Base-by-base conservation (phyloP, 2,329 filamentous ascomycete genomes). In the Ophiostoma himal-ulmi region DNA sequence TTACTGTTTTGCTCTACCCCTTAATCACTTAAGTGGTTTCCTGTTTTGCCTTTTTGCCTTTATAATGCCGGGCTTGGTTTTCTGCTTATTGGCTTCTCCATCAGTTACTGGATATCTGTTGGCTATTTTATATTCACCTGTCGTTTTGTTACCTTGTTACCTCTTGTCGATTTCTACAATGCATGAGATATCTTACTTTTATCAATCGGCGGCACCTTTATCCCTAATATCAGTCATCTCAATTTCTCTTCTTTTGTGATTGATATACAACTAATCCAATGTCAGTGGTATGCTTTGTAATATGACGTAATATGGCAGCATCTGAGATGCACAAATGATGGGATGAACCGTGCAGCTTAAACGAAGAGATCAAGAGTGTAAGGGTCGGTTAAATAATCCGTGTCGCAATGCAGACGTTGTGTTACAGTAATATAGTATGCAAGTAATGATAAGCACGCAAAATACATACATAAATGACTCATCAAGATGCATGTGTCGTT, bases 21-120 rank as follows among this genome's bases (percentile, higher is more conserved):
- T 5, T 2, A 10, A 5, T n/a, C 11, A 20, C 60, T 41, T 22
- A 2, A 4, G 5, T 54, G 41, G 11, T 41, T 39, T 41, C 2
- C 3, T 30, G 13, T 30, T 39, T n/a, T 20, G 17, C 44, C 44
- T 48, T 48, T 48, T 20, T 39, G 11, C 5, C 37, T 39, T 39
- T 54, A 26, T 57, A 22, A 57, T 57, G 11, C 52, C 6, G 52
- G 52, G 52, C 13, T 57, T 10, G 52, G 52, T 57, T 57, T 26
- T 60, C 52, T 41, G 22, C 22, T 66, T 13, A 41, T 57, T 34
- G 30, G 22, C n/a, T 44, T 65, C 22, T 54, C 57, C 13, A 60
- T 34, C 34, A 41, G 64, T 70, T 65, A 67, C 36, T 67, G n/a
- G 69, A 70, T 48, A 39, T 57, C 37, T 62, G 57, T 48, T 44